These are phyloP conservation scores for Lasiodiplodia gonubiensis DNA, from an alignment of 2,329 filamentous ascomycete species.

Conservation along the genomic window DNA sequence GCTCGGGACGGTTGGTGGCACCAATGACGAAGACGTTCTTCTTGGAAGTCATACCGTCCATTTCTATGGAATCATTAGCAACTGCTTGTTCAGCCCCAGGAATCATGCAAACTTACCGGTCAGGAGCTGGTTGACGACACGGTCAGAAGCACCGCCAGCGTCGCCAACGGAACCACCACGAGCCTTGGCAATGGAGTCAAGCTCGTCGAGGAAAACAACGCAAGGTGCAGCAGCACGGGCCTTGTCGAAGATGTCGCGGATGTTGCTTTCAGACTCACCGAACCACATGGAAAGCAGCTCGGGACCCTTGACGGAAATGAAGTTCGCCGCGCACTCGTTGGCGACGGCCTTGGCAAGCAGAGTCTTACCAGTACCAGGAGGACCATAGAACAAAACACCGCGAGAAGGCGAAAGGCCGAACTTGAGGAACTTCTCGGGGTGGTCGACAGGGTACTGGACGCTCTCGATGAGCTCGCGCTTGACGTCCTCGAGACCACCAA, in stretches of 20 bases:
- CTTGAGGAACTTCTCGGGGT: conserved; percentile 99
- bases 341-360: conserved; percentile 99
- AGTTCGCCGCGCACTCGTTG: conserved; percentile 99
- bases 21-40: conserved; percentile 99
- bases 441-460: conserved; percentile 98
- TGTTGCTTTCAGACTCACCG: conserved; percentile 99
- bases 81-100: background rate
- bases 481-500: conserved; percentile 96
- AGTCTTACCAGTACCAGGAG: conserved; percentile 99
- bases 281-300: conserved; percentile 99
- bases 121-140: conserved; percentile 99
- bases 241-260: conserved; percentile 99
- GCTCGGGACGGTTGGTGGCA: conserved; percentile 97
- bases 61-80: conserved; percentile 68
- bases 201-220: conserved; percentile 97
- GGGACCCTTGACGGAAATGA: conserved; percentile 98
- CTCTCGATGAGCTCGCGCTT: conserved; percentile 99
- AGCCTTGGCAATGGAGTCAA: conserved; percentile 99
- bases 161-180: conserved; percentile 96
- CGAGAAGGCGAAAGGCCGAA: conserved; percentile 97
- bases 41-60: conserved; percentile 99
- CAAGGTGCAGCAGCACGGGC: conserved; percentile 96
- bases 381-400: conserved; percentile 98
- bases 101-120: conserved; percentile 70
- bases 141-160: conserved; percentile 96